These are phyloP conservation scores for Entomortierella chlamydospora DNA, from an alignment of 192 early-diverging fungal genomes.

Conservation along the genomic window DNA sequence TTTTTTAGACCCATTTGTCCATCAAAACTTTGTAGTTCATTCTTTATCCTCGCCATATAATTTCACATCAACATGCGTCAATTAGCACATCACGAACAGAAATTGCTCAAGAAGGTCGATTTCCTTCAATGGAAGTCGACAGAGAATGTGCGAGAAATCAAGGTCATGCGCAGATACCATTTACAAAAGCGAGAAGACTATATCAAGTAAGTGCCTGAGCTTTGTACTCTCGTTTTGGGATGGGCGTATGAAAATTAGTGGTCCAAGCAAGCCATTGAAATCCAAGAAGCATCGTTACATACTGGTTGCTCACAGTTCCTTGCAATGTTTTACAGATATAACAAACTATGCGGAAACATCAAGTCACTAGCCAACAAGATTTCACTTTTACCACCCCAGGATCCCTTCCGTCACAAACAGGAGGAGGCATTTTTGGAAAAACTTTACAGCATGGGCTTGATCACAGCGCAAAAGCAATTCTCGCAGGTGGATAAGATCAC, in stretches of 20 bases:
- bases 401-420: constrained; percentile 80
- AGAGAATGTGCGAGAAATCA: constrained; percentile 82
- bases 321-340: constrained; percentile 68
- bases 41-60: too few species aligned
- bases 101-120: constrained; percentile 95
- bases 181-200: constrained; percentile 91
- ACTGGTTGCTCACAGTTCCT: neutral
- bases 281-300: too few species aligned
- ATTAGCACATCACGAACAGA: constrained; percentile 95
- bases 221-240: too few species aligned
- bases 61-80: constrained; percentile 63
- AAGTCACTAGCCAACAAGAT: constrained; percentile 86
- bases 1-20: too few species aligned
- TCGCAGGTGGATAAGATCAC: constrained; percentile 83
- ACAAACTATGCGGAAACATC: constrained; percentile 83
- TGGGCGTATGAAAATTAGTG: too few species aligned
- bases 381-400: constrained; percentile 85
- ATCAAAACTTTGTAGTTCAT: too few species aligned
- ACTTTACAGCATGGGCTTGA: constrained; percentile 86
- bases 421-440: constrained; percentile 87
- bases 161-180: constrained; percentile 91
- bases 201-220: constrained; percentile 67
- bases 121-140: constrained; percentile 94
- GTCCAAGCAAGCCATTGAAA: too few species aligned
- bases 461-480: constrained; percentile 82